Base-by-base conservation (phyloP, 1,139 yeast genomes). In the Suhomyces bolitotheri region DNA sequence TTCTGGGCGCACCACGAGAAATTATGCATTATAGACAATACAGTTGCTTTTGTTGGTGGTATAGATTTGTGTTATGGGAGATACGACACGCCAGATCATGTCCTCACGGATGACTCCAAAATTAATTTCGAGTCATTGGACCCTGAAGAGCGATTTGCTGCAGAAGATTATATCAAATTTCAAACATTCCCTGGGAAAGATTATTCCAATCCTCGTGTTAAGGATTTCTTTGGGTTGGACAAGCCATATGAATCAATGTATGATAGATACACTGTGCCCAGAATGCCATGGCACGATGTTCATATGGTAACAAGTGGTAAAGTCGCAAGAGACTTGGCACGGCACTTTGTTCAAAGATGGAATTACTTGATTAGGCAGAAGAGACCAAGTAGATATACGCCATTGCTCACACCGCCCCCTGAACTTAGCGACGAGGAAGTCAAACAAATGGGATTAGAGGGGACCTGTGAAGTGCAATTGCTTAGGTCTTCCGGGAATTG, bases 221-320 rank as follows among this genome's bases (percentile, higher is more conserved):
- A 83, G 50, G 99, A 94, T 59, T 94, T 94, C 56, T 76, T 58
- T 52, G 81, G 74, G 2, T 70, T 94, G 40, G 89, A 90, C 46
- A 80, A 79, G 46, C 98, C 98, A 1, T 89, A 83, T 53, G 95
- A 86, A 31, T 87, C 89, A 15, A 84, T 92, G 95, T 89, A 89
- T 56, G 95, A 94, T 58, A 76, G 99, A 45, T 68, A 76, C 21
- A 62, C 62, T 15, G 75, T 78, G 11, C 97, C 98, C 3, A 76
- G 99, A 51, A 94, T 94, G 99, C 98, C 98, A 5, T 94, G 98
- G 99, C 99, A 94, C 60, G 99, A 94, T 70, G 87, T 94, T 29
- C 97, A 92, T 53, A 92, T 90, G 95, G 80, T 89, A 64, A 81
- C 95, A 3, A 78, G 90, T 7, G 99, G 99, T n/a, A 95, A 90